These are phyloP conservation scores for Trypethelium eluteriae DNA, from an alignment of 495 filamentous ascomycete genomes.

Conservation along the genomic window DNA sequence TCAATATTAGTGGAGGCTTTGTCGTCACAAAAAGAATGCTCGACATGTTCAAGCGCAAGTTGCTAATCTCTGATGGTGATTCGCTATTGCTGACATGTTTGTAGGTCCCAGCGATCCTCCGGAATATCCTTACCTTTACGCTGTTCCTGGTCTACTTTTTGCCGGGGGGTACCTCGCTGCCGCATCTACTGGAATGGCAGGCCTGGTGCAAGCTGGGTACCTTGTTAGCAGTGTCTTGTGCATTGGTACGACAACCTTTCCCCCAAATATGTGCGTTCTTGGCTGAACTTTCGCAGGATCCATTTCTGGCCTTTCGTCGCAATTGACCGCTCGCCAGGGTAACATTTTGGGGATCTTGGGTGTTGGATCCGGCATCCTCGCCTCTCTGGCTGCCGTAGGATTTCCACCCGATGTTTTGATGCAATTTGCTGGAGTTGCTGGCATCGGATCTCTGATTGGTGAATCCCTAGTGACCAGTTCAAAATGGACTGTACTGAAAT, in stretches of 20 bases:
- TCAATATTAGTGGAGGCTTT: conserved; percentile 75
- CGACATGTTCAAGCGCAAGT: conserved; percentile 73
- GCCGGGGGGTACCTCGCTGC: conserved; percentile 69
- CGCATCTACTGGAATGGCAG: conserved; percentile 66
- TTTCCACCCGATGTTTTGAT: conserved; percentile 63
- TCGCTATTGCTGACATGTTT: conserved; percentile 22
- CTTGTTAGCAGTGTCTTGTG: conserved; percentile 70
- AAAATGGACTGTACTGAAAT: neutral
- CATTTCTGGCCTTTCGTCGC: conserved; percentile 63
- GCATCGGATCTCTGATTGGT: conserved; percentile 53
- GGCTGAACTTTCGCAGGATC: conserved; percentile 38
- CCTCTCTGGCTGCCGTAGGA: conserved; percentile 68
- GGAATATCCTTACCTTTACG: conserved; percentile 78
- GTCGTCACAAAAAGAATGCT: conserved; percentile 82
- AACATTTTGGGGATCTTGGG: conserved; percentile 76
- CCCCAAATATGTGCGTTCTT: neutral
- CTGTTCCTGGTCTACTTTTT: conserved; percentile 63
- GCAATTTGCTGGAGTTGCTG: conserved; percentile 65
- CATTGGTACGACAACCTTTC: conserved; percentile 36
- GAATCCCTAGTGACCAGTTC: conserved; percentile 12
- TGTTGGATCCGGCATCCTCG: conserved; percentile 67
- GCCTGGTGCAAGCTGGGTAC: conserved; percentile 73
- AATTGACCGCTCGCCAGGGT: conserved; percentile 67
- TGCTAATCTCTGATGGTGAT: neutral
- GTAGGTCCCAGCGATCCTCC: conserved; percentile 63